Percentiles rank a stretch among this genome's conserved stretches.
phyloP scores from a whole-genome alignment of 2,329 filamentous ascomycete genomes.

The Macroventuria anomochaeta region DNA sequence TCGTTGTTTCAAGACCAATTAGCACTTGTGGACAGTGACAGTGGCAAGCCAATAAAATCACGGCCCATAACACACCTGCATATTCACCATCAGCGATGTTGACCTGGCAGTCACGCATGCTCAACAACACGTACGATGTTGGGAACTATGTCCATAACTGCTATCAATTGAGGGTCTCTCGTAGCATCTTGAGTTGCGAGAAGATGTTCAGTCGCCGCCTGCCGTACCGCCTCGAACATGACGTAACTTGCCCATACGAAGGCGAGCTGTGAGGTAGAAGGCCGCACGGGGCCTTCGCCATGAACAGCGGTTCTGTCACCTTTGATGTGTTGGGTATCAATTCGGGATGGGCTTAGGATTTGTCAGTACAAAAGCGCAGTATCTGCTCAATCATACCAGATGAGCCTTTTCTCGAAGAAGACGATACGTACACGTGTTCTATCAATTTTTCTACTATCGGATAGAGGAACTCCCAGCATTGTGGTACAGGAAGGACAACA shows the following conservation, averaged over 20 bases:
- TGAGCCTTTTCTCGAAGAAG: not conserved
- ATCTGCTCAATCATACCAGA: constrained; percentile 2
- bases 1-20: too few relatives aligned
- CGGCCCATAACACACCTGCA: not conserved
- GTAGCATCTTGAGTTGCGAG: constrained; percentile 4
- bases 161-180: constrained; percentile 1
- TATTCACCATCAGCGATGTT: not conserved
- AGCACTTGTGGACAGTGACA: not conserved
- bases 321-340: constrained; percentile 9
- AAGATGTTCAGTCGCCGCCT: constrained; percentile 1
- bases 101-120: not conserved
- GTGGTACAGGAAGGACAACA: not conserved
- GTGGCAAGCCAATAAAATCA: not conserved
- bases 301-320: not conserved
- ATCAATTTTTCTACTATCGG: not conserved
- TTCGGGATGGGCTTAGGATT: not conserved
- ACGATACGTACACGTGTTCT: not conserved
- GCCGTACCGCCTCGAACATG: constrained; percentile 1
- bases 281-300: not conserved
- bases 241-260: not conserved
- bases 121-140: constrained; percentile 1
- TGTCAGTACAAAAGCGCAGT: constrained; percentile 1
- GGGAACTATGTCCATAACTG: constrained; percentile 7
- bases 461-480: not conserved
- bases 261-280: not conserved